Conservation (phyloP, 2,329 filamentous ascomycete genomes). For the Hypoxylon sp. region DNA sequence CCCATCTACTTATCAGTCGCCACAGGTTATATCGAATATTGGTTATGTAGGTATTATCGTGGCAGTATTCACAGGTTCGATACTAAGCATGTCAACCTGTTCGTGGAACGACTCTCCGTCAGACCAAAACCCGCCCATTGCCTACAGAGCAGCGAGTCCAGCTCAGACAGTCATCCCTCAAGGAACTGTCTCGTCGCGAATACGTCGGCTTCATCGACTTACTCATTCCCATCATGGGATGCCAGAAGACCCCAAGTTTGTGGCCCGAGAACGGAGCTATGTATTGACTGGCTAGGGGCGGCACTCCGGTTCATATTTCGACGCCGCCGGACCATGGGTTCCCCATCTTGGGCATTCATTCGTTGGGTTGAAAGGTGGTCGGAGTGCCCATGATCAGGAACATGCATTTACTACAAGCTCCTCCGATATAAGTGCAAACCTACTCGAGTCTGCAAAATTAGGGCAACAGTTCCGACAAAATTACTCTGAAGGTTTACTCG, state of each 20-base stretch:
- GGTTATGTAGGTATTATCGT: constrained; percentile 12
- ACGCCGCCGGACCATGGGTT: constrained; percentile 46
- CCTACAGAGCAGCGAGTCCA: constrained; percentile 24
- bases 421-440: constrained; percentile 11
- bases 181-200: constrained; percentile 54
- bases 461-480: constrained; percentile 33
- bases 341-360: constrained; percentile 50
- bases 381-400: constrained; percentile 46
- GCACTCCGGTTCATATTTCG: constrained; percentile 46
- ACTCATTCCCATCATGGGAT: constrained; percentile 41
- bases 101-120: constrained; percentile 35
- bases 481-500: constrained; percentile 37
- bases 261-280: constrained; percentile 47
- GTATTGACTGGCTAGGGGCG: constrained; percentile 52
- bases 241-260: constrained; percentile 37
- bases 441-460: constrained; percentile 9
- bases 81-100: constrained; percentile 33
- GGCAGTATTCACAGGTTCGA: constrained; percentile 9
- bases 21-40: constrained; percentile 23
- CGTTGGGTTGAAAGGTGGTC: constrained; percentile 43
- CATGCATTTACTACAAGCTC: constrained; percentile 37
- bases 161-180: constrained; percentile 46
- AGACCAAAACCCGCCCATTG: constrained; percentile 14
- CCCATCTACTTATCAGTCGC: constrained; percentile 9
- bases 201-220: constrained; percentile 51